Conservation (phyloP, 2,329 filamentous ascomycete genomes). For the Aspergillus phoenicis region DNA sequence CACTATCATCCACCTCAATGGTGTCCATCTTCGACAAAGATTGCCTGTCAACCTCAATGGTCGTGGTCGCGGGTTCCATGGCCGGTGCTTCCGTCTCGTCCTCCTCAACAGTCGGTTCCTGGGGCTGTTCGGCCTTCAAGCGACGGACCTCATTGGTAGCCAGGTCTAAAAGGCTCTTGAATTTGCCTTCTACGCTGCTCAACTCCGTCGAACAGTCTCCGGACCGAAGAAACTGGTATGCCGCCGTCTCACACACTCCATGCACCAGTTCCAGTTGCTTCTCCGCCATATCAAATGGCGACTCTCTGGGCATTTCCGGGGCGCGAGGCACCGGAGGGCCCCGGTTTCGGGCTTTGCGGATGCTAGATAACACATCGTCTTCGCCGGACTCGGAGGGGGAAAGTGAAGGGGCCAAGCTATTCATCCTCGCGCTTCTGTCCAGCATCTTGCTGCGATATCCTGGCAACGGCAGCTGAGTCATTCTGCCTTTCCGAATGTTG, state of each 20-base stretch:
- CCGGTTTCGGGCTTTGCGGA: constrained; percentile 32
- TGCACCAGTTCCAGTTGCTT: constrained; percentile 79
- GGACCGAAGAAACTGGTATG: constrained; percentile 85
- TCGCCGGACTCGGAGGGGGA: constrained; percentile 7
- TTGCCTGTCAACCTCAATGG: constrained; percentile 7
- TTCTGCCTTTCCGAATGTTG: constrained; percentile 81
- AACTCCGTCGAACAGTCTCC: constrained; percentile 83
- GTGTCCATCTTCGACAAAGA: constrained; percentile 10
- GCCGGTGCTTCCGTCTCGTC: constrained; percentile 17
- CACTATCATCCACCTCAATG: constrained; percentile 25
- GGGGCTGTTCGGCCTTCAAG: constrained; percentile 54
- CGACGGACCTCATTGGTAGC: constrained; percentile 63
- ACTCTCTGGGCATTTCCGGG: constrained; percentile 55
- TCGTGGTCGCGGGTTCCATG: not conserved
- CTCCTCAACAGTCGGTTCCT: constrained; percentile 25
- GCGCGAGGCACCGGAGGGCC: constrained; percentile 46
- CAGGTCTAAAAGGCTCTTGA: constrained; percentile 64
- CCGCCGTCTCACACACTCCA: constrained; percentile 78
- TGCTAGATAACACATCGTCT: constrained; percentile 21
- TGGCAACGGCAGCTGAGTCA: constrained; percentile 43
- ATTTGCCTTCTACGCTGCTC: constrained; percentile 65
- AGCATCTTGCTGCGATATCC: constrained; percentile 26
- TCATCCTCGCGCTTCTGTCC: constrained; percentile 12
- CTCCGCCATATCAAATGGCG: constrained; percentile 73
- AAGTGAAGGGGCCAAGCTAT: not conserved